These are phyloP conservation scores for Wallacemonas rigidus DNA, from an alignment of 208 protist genomes.

Conservation along the genomic window DNA sequence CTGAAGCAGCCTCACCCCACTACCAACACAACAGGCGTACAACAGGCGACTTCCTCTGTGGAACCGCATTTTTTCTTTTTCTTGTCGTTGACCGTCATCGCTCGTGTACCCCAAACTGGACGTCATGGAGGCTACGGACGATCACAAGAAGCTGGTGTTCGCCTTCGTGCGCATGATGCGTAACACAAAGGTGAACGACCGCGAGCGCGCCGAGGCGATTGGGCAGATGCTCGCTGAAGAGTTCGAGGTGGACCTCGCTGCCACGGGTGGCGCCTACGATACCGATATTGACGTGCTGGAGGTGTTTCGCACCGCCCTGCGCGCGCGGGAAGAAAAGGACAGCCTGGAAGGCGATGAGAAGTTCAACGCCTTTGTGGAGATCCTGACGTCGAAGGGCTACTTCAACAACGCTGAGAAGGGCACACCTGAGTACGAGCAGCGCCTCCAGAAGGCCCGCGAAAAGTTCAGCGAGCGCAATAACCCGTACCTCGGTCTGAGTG, in stretches of 20 bases:
- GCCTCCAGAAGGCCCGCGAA: constrained; percentile 79
- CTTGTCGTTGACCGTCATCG: background rate
- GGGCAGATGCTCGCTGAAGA: constrained; percentile 69
- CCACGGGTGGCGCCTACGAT: constrained; percentile 67
- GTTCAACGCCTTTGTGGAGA: constrained; percentile 79
- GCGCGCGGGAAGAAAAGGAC: constrained; percentile 40
- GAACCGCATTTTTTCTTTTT: background rate
- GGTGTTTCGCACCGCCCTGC: constrained; percentile 55
- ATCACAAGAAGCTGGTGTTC: constrained; percentile 86
- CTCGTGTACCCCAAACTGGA: background rate
- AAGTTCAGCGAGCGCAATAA: constrained; percentile 92
- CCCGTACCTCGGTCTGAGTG: constrained; percentile 88
- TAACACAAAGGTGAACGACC: constrained; percentile 35
- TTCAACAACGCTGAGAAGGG: constrained; percentile 81
- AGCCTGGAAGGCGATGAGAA: constrained; percentile 83
- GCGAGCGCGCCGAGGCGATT: constrained; percentile 47
- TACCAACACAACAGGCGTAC: no score
- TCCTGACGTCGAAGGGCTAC: constrained; percentile 92
- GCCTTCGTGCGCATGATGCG: constrained; percentile 83
- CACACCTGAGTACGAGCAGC: constrained; percentile 74
- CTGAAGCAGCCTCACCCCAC: no score
- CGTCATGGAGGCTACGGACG: constrained; percentile 59
- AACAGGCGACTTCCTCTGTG: background rate
- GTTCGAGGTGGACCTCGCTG: constrained; percentile 78
- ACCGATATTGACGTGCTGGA: constrained; percentile 66